A percentile compares a stretch with the other conserved stretches of the same genome.
phyloP scores from a whole-genome alignment of 1,284 basidiomycete genomes.

The Amylostereum areolatum region DNA sequence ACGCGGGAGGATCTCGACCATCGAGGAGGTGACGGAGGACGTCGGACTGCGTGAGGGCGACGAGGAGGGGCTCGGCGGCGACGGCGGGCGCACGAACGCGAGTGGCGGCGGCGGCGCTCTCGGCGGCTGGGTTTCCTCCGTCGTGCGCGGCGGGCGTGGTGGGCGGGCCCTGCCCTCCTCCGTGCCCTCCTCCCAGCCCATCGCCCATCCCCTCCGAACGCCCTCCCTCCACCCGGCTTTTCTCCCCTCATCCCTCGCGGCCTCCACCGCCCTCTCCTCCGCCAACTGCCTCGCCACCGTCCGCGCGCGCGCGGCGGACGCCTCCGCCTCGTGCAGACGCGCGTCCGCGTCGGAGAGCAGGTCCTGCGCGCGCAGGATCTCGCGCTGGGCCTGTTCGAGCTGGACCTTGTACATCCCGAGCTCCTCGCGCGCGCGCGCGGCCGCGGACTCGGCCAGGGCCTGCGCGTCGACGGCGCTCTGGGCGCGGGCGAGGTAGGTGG shows the following conservation, averaged over 20 bases:
- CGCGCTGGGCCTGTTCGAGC: slow-evolving; percentile 40
- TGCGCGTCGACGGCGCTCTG: slow-evolving; percentile 35
- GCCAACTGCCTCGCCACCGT: slow-evolving; percentile 35
- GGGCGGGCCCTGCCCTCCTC: slow-evolving; percentile 5
- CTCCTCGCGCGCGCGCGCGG: slow-evolving; percentile 33
- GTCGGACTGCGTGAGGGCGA: too few species aligned
- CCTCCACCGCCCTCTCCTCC: slow-evolving; percentile 33
- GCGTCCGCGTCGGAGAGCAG: slow-evolving; percentile 35
- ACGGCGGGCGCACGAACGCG: too few species aligned
- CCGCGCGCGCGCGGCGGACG: slow-evolving; percentile 36
- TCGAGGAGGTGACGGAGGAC: too few species aligned
- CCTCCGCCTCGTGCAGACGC: slow-evolving; percentile 37
- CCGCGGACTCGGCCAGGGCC: slow-evolving; percentile 34
- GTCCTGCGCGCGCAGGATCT: slow-evolving; percentile 39
- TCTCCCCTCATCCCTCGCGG: slow-evolving; percentile 39
- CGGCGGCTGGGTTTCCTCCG: slow-evolving; percentile 7
- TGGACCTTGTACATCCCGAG: slow-evolving; percentile 40
- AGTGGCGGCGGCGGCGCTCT: slow-evolving; percentile 6
- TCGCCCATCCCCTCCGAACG: slow-evolving; percentile 26
- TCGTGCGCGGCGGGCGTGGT: neutral
- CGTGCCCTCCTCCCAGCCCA: slow-evolving; percentile 26
- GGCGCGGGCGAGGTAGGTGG: slow-evolving; percentile 37
- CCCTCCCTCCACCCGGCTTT: slow-evolving; percentile 36
- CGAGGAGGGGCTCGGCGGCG: too few species aligned
- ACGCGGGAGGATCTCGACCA: too few species aligned